These are phyloP conservation scores for Odonthalia washingtoniensis DNA, from an alignment of 31 red algal species.

Conservation along the genomic window DNA sequence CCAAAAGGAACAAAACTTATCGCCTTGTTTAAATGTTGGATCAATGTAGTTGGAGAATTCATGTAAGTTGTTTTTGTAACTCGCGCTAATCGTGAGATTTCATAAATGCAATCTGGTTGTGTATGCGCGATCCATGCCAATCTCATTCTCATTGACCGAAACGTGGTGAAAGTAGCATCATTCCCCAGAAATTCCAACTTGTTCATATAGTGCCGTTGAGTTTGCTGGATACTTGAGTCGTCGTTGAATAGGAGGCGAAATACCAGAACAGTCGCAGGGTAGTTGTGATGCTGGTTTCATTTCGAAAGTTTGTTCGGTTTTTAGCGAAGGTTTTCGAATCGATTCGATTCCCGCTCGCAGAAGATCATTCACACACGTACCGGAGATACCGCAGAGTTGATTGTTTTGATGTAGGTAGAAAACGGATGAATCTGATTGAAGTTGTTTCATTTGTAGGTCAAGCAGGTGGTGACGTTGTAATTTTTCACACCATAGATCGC, in stretches of 20 bases:
- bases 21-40: conserved; percentile 20
- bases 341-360: background rate
- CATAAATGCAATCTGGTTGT: conserved; percentile 9
- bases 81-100: conserved; percentile 43
- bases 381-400: conserved; percentile 15
- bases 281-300: conserved; percentile 19
- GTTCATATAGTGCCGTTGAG: too few relatives aligned
- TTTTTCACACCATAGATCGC: conserved; percentile 37
- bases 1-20: too few relatives aligned
- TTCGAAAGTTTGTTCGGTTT: background rate
- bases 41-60: background rate
- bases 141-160: conserved; percentile 54
- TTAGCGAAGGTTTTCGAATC: background rate
- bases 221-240: background rate
- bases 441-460: conserved; percentile 14
- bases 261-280: conserved; percentile 26
- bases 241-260: background rate
- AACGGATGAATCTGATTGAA: conserved; percentile 47
- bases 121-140: conserved; percentile 44
- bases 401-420: background rate
- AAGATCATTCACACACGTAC: conserved; percentile 46
- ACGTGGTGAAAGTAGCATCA: background rate
- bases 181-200: background rate
- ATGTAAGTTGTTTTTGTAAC: conserved; percentile 25
- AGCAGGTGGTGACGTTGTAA: conserved; percentile 21